These are phyloP conservation scores for Spathaspora gorwiae DNA, from an alignment of 805 yeast species.

Conservation along the genomic window DNA sequence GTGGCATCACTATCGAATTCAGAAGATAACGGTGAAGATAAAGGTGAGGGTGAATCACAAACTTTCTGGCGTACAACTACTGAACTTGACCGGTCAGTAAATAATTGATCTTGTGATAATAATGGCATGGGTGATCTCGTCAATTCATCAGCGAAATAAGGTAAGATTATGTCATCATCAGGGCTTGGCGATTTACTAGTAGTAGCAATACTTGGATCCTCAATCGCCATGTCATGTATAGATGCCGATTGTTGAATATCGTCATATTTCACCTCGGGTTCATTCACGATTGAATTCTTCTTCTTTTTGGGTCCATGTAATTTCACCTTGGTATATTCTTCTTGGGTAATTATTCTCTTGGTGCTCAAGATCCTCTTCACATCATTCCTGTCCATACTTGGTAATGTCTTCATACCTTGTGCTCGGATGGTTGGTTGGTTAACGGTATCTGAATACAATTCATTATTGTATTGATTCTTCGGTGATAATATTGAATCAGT, in stretches of 20 bases:
- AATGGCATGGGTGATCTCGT: constrained; percentile 26
- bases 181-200: not conserved
- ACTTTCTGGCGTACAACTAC: not conserved
- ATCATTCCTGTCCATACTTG: constrained; percentile 46
- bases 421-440: constrained; percentile 34
- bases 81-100: constrained; percentile 12
- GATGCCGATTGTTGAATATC: constrained; percentile 31
- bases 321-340: constrained; percentile 35
- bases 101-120: constrained; percentile 23
- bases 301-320: constrained; percentile 18
- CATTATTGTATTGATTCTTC: constrained; percentile 30
- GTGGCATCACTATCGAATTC: constrained; percentile 1
- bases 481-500: constrained; percentile 32
- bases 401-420: constrained; percentile 45
- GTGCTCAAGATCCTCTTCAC: constrained; percentile 36
- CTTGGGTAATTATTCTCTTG: constrained; percentile 35
- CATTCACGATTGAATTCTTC: constrained; percentile 24
- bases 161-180: constrained; percentile 14
- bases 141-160: constrained; percentile 37
- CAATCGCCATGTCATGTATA: constrained; percentile 20
- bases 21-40: not conserved
- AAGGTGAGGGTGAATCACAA: too few species aligned
- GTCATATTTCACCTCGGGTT: constrained; percentile 21
- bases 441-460: constrained; percentile 28
- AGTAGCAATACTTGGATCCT: not conserved